Evolutionary conservation across 2,329 filamentous ascomycete species (phyloP).

Genomic region (Leptographium procerum): DNA sequence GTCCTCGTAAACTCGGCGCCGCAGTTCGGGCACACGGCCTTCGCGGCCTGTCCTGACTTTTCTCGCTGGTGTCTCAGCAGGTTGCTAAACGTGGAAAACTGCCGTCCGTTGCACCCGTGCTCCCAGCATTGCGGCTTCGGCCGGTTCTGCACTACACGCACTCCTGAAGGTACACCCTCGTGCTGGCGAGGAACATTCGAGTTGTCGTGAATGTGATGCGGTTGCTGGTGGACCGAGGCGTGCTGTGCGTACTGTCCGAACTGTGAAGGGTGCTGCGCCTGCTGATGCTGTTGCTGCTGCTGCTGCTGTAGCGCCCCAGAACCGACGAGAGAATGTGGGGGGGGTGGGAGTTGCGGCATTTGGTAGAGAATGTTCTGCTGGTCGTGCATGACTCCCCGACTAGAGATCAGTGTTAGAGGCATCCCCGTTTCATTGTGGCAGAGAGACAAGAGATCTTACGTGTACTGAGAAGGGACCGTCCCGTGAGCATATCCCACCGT

Average conservation of each 20-base stretch:
- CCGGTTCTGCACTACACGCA: constrained; percentile 61
- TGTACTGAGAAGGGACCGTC: constrained; percentile 19
- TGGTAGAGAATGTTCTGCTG: constrained; percentile 19
- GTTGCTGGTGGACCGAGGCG: neutral
- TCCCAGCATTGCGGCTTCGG: constrained; percentile 98
- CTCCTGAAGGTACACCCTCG: constrained; percentile 24
- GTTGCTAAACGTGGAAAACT: constrained; percentile 96
- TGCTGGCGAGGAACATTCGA: constrained; percentile 1
- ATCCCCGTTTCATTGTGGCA: neutral
- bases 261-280: neutral
- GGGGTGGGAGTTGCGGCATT: constrained; percentile 17
- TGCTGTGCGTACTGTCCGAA: neutral
- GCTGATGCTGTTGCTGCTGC: neutral
- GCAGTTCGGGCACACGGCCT: constrained; percentile 82
- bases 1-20: constrained; percentile 90
- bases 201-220: constrained; percentile 4
- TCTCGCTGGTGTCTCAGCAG: constrained; percentile 85
- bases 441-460: constrained; percentile 14
- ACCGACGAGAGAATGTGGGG: constrained; percentile 8
- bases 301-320: neutral
- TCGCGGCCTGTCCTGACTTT: constrained; percentile 82
- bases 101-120: constrained; percentile 88
- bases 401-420: neutral
- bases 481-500: constrained; percentile 14
- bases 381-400: constrained; percentile 3